These are phyloP conservation scores for Talaromyces sp. DNA, from an alignment of 2,329 filamentous ascomycete genomes.

Conservation along the genomic window DNA sequence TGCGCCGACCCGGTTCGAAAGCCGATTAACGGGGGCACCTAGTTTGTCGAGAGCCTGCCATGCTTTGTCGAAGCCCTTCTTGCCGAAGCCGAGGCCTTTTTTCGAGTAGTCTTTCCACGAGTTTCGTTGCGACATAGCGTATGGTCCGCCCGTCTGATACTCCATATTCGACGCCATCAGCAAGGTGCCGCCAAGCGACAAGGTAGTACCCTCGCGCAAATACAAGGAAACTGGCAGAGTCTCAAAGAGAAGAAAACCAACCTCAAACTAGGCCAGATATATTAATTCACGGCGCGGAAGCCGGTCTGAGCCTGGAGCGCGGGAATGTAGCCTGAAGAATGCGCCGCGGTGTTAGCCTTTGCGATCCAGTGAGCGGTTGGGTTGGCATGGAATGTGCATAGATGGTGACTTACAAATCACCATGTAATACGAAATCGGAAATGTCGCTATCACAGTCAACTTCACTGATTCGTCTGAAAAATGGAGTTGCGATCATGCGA, in stretches of 20 bases:
- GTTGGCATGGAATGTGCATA: conserved; percentile 4
- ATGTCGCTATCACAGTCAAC: neutral
- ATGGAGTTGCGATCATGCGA: neutral
- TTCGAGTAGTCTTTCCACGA: conserved; percentile 50
- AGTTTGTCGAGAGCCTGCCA: conserved; percentile 66
- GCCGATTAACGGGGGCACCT: conserved; percentile 71
- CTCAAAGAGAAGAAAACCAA: neutral
- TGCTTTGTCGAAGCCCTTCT: conserved; percentile 71
- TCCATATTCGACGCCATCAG: conserved; percentile 5
- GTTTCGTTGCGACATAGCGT: conserved; percentile 47
- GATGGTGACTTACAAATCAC: conserved; percentile 5
- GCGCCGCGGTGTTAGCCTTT: conserved; percentile 13
- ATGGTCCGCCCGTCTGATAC: neutral
- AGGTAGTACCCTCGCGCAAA: conserved; percentile 4
- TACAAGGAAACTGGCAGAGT: neutral
- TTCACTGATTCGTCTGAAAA: neutral
- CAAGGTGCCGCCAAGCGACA: conserved; percentile 16
- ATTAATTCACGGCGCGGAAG: neutral
- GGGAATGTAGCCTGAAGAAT: conserved; percentile 17
- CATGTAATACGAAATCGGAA: neutral
- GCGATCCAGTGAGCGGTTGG: conserved; percentile 7
- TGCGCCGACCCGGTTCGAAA: conserved; percentile 76
- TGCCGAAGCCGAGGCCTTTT: conserved; percentile 38
- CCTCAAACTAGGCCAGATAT: neutral
- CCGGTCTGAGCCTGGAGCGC: neutral